Evolutionary conservation across 441 rosid species (phyloP).

Genomic region (Populus hybrid): DNA sequence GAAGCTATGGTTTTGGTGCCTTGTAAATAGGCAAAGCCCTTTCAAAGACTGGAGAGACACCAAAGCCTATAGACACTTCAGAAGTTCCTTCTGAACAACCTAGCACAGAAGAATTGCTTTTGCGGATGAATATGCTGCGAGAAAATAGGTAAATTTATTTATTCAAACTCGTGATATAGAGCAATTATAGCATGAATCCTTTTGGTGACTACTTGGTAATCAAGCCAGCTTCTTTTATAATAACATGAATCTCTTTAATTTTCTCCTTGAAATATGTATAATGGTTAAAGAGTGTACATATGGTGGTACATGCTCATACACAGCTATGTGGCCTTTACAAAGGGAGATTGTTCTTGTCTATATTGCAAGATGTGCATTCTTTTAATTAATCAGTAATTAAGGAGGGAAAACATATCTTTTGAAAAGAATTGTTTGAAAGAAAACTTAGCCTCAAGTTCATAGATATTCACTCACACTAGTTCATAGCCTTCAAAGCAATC

Average conservation of each 20-base stretch:
- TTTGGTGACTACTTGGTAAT: not conserved
- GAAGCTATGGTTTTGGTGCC: slow-evolving; percentile 14
- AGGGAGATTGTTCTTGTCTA: not conserved
- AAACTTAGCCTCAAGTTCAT: not conserved
- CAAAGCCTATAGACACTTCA: slow-evolving; percentile 35
- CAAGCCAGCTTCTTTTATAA: not conserved
- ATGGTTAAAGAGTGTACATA: not conserved
- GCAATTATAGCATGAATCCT: not conserved
- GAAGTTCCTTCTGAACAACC: slow-evolving; percentile 55
- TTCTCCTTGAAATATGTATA: not conserved
- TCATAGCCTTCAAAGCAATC: not conserved
- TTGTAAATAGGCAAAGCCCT: slow-evolving; percentile 58
- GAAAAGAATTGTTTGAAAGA: no score
- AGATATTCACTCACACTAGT: not conserved
- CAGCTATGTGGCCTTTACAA: not conserved
- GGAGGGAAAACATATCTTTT: not conserved
- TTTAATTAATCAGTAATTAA: not conserved
- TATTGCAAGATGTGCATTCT: not conserved
- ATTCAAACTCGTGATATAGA: not conserved
- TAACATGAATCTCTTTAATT: not conserved
- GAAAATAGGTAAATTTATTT: slow-evolving; percentile 50
- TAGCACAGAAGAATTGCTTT: slow-evolving; percentile 57
- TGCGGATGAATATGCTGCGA: slow-evolving; percentile 60
- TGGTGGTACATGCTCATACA: not conserved
- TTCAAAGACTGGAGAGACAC: slow-evolving; percentile 52